Evolutionary conservation across 129 eudicot genomes (phyloP).

Genomic region (Flaveria bidentis): DNA sequence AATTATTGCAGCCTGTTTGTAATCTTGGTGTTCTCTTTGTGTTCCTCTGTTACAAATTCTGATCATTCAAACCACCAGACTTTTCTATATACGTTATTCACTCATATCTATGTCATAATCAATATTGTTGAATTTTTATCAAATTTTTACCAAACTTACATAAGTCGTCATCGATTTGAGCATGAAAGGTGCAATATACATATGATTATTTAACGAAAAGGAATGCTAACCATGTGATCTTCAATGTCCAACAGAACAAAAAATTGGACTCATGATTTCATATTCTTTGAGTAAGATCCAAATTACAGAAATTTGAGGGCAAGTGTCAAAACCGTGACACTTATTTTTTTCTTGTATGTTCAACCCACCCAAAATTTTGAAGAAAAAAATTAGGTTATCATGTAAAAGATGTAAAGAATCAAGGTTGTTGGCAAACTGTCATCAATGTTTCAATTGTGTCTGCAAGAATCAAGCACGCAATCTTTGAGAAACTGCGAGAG

Average conservation of each 20-base stretch:
- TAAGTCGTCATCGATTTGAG: neutral
- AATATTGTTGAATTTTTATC: neutral
- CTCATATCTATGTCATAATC: neutral
- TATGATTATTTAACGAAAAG: neutral
- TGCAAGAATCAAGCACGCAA: conserved; percentile 67
- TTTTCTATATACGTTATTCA: no score
- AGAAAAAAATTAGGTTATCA: conserved; percentile 14
- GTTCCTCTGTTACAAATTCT: no score
- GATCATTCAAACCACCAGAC: no score
- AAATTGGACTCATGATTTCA: conserved; percentile 17
- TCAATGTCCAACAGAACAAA: neutral
- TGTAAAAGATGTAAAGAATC: conserved; percentile 30
- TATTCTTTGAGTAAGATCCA: conserved; percentile 25
- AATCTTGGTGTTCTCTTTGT: no score
- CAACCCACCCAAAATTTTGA: conserved; percentile 6
- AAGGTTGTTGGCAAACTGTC: conserved; percentile 13
- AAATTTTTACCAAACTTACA: neutral
- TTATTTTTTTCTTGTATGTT: conserved; percentile 28
- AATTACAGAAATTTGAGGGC: conserved; percentile 32
- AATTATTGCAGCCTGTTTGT: no score
- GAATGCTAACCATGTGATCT: neutral
- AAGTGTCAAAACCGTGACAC: conserved; percentile 26
- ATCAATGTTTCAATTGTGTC: conserved; percentile 29
- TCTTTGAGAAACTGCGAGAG: conserved; percentile 80
- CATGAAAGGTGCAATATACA: neutral